Evolutionary conservation across 164 flowering plant species (phyloP), one percentile per base, ranked within the genome.

Genomic region (Tetrastigma voinierianum): DNA sequence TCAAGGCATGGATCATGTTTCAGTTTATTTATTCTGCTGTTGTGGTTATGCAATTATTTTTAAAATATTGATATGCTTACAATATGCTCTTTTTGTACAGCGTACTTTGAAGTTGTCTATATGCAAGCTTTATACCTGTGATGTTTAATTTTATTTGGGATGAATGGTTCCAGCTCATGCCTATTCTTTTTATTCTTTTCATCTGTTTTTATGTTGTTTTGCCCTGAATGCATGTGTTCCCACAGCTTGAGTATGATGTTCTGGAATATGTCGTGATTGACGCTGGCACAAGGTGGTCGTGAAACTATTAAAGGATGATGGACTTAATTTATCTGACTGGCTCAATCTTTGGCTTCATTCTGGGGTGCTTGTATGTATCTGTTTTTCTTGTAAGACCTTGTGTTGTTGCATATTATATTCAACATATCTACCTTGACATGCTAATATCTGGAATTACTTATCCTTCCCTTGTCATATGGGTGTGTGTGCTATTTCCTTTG

Each of bases 251-350:
- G 80, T 96, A 96, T 78, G 99, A 96, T 70, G 72, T 91, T 23
- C 76, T 96, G 89, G 99, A 96, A 72, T 96, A 91, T 85, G 99
- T 96, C 61, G 99, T 96, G 71, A 90, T 96, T 77, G 99, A 96
- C 93, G 98, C 7, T 96, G 81, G 96, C 91, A 48, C 98, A 88
- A 84, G 86, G 83, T 18, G 98, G 98, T 9, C 96, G 99, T 40
- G 96, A 91, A 96, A 76, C 82, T 96, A 76, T 81, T 96, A 16
- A 96, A 96, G 75, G 99, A 93, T 55, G 98, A 96, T 78, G 99
- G 99, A 61, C 86, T 96, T 65, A 96, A 96, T 78, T 74, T 96
- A 76, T 93, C 98, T 6, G 99, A 96, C 68, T 96, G 99, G 99
- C 99, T 96, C 99, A 93, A 64, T 96, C 97, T 19, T 73, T 96